Evolutionary conservation across 345 rosid species (phyloP).

Genomic region (Gossypium mustelinum): DNA sequence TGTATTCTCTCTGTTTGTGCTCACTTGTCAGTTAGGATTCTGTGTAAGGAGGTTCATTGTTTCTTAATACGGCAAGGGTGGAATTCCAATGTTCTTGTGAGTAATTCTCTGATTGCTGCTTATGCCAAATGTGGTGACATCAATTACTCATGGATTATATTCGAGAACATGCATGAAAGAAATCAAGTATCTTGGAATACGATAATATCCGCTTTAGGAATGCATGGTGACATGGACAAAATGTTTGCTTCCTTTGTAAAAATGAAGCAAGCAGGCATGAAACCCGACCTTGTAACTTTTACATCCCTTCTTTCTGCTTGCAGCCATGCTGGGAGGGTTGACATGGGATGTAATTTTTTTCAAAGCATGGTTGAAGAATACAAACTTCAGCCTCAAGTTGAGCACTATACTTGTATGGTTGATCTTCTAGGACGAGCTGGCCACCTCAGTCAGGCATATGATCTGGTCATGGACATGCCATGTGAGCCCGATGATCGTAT

Average conservation of each 20-base stretch:
- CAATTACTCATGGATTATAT: conserved; percentile 26
- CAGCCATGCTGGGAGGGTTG: conserved; percentile 41
- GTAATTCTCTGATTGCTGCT: conserved; percentile 38
- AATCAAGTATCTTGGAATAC: conserved; percentile 45
- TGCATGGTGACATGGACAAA: conserved; percentile 32
- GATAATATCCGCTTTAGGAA: conserved; percentile 38
- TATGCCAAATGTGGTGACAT: conserved; percentile 46
- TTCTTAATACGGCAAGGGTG: conserved; percentile 33
- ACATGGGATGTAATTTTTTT: conserved; percentile 36
- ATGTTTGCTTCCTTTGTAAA: conserved; percentile 32
- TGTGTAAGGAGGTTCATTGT: conserved; percentile 44
- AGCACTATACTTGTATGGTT: conserved; percentile 50
- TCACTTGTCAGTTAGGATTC: conserved; percentile 26
- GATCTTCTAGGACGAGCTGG: conserved; percentile 49
- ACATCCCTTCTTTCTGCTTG: conserved; percentile 45
- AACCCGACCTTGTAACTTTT: conserved; percentile 37
- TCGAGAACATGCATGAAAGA: conserved; percentile 29
- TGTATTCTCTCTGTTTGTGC: conserved; percentile 39
- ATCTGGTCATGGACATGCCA: conserved; percentile 40
- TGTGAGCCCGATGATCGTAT: conserved; percentile 37
- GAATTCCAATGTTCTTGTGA: conserved; percentile 28
- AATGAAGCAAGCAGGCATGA: conserved; percentile 34
- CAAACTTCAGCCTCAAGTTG: conserved; percentile 39
- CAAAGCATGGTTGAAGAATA: conserved; percentile 34
- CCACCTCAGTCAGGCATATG: conserved; percentile 35